A percentile compares a stretch with the other conserved stretches of the same genome.
phyloP scores from a whole-genome alignment of 73 alveolate genomes.

The Diophrys sp. region DNA sequence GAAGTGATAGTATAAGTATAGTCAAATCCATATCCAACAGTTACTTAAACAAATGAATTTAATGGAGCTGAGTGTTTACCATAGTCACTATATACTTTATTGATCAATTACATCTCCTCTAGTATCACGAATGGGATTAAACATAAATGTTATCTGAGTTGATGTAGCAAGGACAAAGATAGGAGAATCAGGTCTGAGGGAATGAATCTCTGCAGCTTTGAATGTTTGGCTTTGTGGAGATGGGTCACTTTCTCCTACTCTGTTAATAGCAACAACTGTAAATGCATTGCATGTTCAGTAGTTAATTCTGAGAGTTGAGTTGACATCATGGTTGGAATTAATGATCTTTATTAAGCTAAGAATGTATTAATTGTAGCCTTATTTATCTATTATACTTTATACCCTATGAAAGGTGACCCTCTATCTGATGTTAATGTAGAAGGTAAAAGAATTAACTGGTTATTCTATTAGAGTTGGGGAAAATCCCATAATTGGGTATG shows the following conservation, averaged over 20 bases:
- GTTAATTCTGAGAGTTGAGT: no score
- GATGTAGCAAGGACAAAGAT: conserved; percentile 15
- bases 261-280: conserved; percentile 49
- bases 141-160: conserved; percentile 17
- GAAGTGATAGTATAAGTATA: no score
- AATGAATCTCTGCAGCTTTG: no score
- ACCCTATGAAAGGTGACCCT: conserved; percentile 69
- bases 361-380: conserved; percentile 43
- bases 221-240: no score
- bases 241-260: no score
- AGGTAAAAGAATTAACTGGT: conserved; percentile 28
- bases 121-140: conserved; percentile 30
- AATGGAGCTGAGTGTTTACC: no score
- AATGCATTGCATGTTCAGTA: no score
- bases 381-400: conserved; percentile 46
- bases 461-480: conserved; percentile 37
- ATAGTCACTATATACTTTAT: conserved; percentile 40
- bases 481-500: conserved; percentile 27
- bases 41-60: no score
- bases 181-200: no score
- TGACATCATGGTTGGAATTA: no score
- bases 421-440: conserved; percentile 42
- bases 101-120: conserved; percentile 39
- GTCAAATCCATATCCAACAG: no score
- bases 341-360: conserved; percentile 52